Conservation (phyloP, 2,329 filamentous ascomycete genomes). For the Fusarium torulosum region DNA sequence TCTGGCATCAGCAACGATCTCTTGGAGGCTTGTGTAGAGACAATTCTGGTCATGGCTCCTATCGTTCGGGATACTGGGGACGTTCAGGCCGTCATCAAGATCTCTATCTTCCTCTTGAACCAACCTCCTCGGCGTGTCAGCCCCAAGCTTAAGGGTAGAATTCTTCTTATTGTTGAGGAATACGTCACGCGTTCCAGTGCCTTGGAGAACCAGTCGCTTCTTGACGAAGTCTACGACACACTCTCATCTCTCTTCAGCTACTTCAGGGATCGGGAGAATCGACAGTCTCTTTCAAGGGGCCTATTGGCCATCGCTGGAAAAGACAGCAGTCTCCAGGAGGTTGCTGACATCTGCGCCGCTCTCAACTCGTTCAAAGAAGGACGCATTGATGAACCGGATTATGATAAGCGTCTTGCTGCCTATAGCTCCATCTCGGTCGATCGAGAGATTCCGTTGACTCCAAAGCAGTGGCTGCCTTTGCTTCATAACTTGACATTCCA, state of each 20-base stretch:
- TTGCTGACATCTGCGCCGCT: slow-evolving; percentile 78
- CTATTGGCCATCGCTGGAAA: slow-evolving; percentile 76
- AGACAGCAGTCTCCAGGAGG: slow-evolving; percentile 69
- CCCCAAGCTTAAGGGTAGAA: slow-evolving; percentile 82
- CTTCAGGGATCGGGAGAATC: slow-evolving; percentile 84
- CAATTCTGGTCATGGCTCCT: slow-evolving; percentile 80
- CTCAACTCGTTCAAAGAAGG: slow-evolving; percentile 82
- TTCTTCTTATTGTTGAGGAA: slow-evolving; percentile 83
- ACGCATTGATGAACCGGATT: slow-evolving; percentile 87
- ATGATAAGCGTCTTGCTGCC: slow-evolving; percentile 81
- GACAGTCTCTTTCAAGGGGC: slow-evolving; percentile 79
- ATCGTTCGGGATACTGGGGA: slow-evolving; percentile 77
- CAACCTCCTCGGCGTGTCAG: slow-evolving; percentile 88
- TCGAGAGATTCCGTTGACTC: slow-evolving; percentile 69
- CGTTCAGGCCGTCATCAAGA: slow-evolving; percentile 81
- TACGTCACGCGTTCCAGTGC: slow-evolving; percentile 76
- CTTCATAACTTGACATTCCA: slow-evolving; percentile 92
- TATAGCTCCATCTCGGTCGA: slow-evolving; percentile 79
- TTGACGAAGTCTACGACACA: slow-evolving; percentile 76
- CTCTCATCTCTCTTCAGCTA: slow-evolving; percentile 88
- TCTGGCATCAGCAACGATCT: slow-evolving; percentile 76
- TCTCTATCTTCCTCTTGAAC: slow-evolving; percentile 83
- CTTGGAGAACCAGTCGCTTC: slow-evolving; percentile 60
- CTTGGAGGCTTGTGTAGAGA: slow-evolving; percentile 81
- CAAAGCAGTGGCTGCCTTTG: slow-evolving; percentile 86